These are phyloP conservation scores for Melampsora americana DNA, from an alignment of 1,284 basidiomycete genomes.

Conservation along the genomic window DNA sequence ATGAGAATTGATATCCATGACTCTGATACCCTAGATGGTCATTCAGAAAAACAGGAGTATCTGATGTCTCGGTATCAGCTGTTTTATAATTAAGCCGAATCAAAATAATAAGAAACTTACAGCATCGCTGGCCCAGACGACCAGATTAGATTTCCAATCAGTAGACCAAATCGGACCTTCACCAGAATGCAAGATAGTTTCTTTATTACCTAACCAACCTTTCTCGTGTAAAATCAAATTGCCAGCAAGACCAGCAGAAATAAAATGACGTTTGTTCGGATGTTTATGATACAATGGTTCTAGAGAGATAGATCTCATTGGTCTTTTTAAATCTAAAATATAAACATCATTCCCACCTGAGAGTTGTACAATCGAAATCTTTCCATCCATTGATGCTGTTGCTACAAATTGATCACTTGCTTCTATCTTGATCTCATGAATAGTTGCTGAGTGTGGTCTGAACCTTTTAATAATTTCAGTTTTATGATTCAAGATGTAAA, in stretches of 20 bases:
- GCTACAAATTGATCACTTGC: slow-evolving; percentile 81
- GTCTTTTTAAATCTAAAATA: slow-evolving; percentile 85
- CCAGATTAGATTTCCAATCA: slow-evolving; percentile 77
- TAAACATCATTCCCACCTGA: slow-evolving; percentile 70
- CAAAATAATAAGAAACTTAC: slow-evolving; percentile 57
- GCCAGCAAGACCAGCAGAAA: slow-evolving; percentile 90
- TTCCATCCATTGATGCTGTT: slow-evolving; percentile 90
- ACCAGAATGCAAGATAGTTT: slow-evolving; percentile 75
- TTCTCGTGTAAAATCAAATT: slow-evolving; percentile 83
- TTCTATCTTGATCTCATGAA: slow-evolving; percentile 82
- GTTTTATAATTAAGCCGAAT: not conserved
- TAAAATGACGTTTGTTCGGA: slow-evolving; percentile 70
- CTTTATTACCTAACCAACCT: slow-evolving; percentile 93
- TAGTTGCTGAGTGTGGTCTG: slow-evolving; percentile 83
- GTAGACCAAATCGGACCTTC: slow-evolving; percentile 94
- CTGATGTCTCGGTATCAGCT: slow-evolving; percentile 26
- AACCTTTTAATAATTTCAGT: slow-evolving; percentile 85
- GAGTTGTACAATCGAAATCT: slow-evolving; percentile 82
- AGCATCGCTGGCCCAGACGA: slow-evolving; percentile 94
- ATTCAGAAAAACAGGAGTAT: not conserved
- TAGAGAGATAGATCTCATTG: slow-evolving; percentile 81
- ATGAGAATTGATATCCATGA: slow-evolving; percentile 79
- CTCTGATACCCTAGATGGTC: slow-evolving; percentile 76
- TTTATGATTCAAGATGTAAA: slow-evolving; percentile 76
- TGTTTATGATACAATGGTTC: slow-evolving; percentile 86